A percentile compares a stretch with the other conserved stretches of the same genome.
Evolutionary conservation across 192 early-diverging fungal genomes (phyloP).

Genomic region (Coemansia sp.): DNA sequence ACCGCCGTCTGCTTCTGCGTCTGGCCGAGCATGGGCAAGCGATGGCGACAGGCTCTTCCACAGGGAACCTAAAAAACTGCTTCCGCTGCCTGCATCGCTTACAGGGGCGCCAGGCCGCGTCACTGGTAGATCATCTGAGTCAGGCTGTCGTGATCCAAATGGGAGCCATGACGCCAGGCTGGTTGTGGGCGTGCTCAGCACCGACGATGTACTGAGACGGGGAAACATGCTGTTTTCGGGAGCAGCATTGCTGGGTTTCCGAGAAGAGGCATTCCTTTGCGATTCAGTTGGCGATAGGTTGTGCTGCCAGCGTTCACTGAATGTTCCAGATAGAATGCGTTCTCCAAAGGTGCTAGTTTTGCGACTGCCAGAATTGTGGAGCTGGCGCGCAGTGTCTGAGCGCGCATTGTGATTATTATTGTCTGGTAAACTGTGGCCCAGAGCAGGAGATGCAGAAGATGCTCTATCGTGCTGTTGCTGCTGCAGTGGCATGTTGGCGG

Average conservation of each 20-base stretch:
- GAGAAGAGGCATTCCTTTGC: neutral
- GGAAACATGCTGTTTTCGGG: conserved; percentile 1
- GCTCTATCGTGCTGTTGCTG: too few relatives aligned
- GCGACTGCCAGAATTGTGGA: neutral
- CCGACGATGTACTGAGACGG: conserved; percentile 40
- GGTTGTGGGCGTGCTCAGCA: conserved; percentile 34
- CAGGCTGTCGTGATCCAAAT: conserved; percentile 18
- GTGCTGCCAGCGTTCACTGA: neutral
- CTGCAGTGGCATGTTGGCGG: too few relatives aligned
- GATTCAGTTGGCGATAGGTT: neutral
- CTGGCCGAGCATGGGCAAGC: conserved; percentile 13
- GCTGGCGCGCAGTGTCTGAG: neutral
- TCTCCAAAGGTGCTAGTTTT: conserved; percentile 8
- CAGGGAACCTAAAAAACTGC: conserved; percentile 40
- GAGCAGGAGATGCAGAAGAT: conserved; percentile 22
- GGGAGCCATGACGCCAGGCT: conserved; percentile 43
- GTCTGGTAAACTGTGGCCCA: conserved; percentile 12
- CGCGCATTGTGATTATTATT: neutral
- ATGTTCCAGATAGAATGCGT: neutral
- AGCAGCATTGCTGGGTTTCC: conserved; percentile 5
- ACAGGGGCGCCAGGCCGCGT: conserved; percentile 5
- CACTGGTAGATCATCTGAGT: neutral
- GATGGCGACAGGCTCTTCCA: conserved; percentile 46
- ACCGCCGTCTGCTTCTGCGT: conserved; percentile 14
- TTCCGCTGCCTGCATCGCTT: conserved; percentile 42